These are phyloP conservation scores for Eucalyptus globulus DNA, from an alignment of 345 rosid species.

Conservation along the genomic window DNA sequence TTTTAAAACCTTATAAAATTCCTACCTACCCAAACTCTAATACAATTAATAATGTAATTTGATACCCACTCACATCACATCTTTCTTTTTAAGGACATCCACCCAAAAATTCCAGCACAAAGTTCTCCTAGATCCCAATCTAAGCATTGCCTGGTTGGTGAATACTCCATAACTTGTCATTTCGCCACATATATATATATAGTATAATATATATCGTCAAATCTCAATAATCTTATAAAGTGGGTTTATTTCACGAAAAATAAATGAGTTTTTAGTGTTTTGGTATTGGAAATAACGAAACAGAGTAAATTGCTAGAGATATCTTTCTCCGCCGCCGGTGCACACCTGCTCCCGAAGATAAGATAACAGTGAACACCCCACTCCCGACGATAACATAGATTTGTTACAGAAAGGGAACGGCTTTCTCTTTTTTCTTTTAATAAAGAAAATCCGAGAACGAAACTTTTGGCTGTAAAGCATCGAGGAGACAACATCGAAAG, in stretches of 20 bases:
- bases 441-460: not conserved
- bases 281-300: not conserved
- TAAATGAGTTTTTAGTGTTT: too few species aligned
- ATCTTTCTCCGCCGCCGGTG: not conserved
- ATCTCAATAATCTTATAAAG: too few species aligned
- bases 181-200: not conserved
- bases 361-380: not conserved
- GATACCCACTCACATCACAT: not conserved
- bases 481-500: not conserved
- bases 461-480: not conserved
- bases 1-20: not conserved
- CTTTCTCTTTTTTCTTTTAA: not conserved
- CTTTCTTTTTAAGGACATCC: not conserved
- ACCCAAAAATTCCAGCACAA: not conserved
- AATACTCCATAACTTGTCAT: not conserved
- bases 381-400: not conserved
- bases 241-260: not conserved
- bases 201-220: too few species aligned
- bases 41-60: not conserved
- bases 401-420: not conserved
- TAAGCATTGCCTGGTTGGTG: not conserved
- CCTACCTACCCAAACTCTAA: not conserved
- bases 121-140: not conserved
- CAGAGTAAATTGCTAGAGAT: not conserved
- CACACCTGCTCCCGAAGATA: not conserved